Evolutionary conservation across 2,329 filamentous ascomycete genomes (phyloP).

Genomic region (Calonectria hongkongensis): DNA sequence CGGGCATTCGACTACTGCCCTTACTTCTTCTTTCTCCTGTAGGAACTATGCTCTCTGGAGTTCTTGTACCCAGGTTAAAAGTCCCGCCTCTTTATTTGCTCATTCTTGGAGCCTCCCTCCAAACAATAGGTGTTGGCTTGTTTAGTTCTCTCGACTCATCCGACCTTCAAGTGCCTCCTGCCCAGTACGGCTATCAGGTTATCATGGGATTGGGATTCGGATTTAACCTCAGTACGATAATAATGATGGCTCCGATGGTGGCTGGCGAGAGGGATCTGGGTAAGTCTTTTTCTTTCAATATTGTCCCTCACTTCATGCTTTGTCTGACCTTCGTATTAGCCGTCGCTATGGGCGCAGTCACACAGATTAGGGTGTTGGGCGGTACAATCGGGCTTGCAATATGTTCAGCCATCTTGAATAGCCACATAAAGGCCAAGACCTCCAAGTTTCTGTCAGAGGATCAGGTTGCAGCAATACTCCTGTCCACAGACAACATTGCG

Average conservation of each 20-base stretch:
- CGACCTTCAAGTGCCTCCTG: slow-evolving; percentile 2
- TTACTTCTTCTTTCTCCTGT: slow-evolving; percentile 41
- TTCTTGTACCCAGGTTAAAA: slow-evolving; percentile 36
- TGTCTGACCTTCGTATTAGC: slow-evolving; percentile 20
- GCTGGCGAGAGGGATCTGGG: slow-evolving; percentile 36
- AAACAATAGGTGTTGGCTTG: slow-evolving; percentile 43
- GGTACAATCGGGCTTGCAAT: slow-evolving; percentile 45
- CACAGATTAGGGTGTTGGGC: slow-evolving; percentile 43
- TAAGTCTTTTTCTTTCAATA: background rate
- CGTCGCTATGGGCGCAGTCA: slow-evolving; percentile 45
- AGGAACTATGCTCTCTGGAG: slow-evolving; percentile 38
- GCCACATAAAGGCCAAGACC: background rate
- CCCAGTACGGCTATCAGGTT: slow-evolving; percentile 42
- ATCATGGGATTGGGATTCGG: slow-evolving; percentile 46
- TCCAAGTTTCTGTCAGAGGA: background rate
- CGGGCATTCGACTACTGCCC: slow-evolving; percentile 38
- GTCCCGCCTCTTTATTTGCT: slow-evolving; percentile 43
- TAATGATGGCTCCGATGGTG: slow-evolving; percentile 41
- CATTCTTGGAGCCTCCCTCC: slow-evolving; percentile 31
- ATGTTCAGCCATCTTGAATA: slow-evolving; percentile 28
- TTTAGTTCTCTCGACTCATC: slow-evolving; percentile 35
- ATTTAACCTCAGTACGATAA: slow-evolving; percentile 38
- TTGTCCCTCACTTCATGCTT: no score
- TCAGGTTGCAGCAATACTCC: background rate
- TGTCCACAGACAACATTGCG: slow-evolving; percentile 2